These are phyloP conservation scores for Capsella rubella DNA, from an alignment of 441 rosid genomes.

Conservation along the genomic window DNA sequence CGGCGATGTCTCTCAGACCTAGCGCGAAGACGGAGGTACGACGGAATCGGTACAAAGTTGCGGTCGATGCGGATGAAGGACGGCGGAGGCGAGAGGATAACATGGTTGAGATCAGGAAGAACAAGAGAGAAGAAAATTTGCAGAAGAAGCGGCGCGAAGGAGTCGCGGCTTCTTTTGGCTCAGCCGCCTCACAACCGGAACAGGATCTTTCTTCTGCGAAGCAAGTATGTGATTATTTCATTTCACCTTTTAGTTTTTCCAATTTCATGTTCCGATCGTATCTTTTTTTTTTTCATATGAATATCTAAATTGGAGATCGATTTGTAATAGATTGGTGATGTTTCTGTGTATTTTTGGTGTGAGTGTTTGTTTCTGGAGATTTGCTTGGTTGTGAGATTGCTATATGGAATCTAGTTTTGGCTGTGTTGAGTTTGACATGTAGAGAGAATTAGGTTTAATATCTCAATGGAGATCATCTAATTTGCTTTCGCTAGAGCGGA, in stretches of 20 bases:
- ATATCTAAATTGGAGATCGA: not conserved
- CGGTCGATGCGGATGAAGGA: conserved; percentile 71
- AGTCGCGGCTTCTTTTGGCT: conserved; percentile 39
- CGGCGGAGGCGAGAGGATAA: conserved; percentile 71
- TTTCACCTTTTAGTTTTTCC: not conserved
- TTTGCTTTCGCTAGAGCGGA: not conserved
- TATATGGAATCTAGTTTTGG: conserved; percentile 8
- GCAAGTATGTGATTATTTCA: conserved; percentile 36
- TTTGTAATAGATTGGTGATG: conserved; percentile 8
- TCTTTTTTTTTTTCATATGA: not conserved
- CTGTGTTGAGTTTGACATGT: conserved; percentile 2
- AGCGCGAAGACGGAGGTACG: conserved; percentile 68
- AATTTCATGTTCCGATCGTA: not conserved
- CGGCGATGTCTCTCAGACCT: conserved; percentile 63
- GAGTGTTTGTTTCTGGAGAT: not conserved
- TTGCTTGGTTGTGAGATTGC: not conserved
- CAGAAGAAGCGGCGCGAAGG: conserved; percentile 71
- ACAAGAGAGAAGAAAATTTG: conserved; percentile 62
- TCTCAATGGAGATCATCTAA: conserved; percentile 1
- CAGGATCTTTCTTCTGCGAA: conserved; percentile 12
- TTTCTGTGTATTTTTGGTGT: not conserved
- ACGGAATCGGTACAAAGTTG: conserved; percentile 61
- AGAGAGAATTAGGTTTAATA: not conserved
- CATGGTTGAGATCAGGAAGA: conserved; percentile 76
- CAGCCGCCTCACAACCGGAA: conserved; percentile 20